Base-by-base conservation (phyloP, 2,329 filamentous ascomycete genomes). In the Claviceps purpurea region DNA sequence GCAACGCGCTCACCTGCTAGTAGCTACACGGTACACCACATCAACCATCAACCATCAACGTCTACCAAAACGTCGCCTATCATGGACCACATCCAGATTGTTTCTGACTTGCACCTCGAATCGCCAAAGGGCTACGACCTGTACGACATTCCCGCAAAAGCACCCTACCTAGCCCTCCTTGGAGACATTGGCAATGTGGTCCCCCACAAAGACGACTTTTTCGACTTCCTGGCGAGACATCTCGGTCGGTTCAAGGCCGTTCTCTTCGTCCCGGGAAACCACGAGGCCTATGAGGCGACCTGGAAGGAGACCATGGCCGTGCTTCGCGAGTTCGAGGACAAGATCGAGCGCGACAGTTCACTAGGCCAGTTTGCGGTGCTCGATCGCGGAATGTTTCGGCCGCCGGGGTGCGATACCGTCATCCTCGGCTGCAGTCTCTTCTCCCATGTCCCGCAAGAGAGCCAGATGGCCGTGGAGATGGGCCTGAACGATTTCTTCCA, bases 21-120 rank as follows among this genome's bases (percentile, higher is more conserved):
- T 18, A 18, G 18, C 18, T 18, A 18, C 18, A 18, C 18, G 18
- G 18, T 18, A 34, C 30, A 34, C 30, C 10, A 34, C 30, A 34
- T 34, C 30, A 4, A 4, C 4, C 30, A 34, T 34, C 30, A 11
- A 26, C 24, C 22, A 4, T 22, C 3, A 4, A 10, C 26, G 14
- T 8, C 38, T 40, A 8, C n/a, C 38, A 40, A 40, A 40, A 3
- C 38, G 14, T 40, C n/a, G 38, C 38, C 16, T 34, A 42, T 42
- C 50, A 52, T 52, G 50, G 30, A 24, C 6, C 8, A 34, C 10
- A 24, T 51, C 24, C 40, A 49, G 24, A 52, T 81, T 47, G 52
- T 81, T n/a, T 80, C 77, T 0, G 78, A 82, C 61, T 66, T 82
- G 3, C 78, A 82, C 55, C 67, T 82, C 7, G 77, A 82, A 58